Conservation (phyloP, 371 early-diverging fungal genomes). For the Nematocida minor region DNA sequence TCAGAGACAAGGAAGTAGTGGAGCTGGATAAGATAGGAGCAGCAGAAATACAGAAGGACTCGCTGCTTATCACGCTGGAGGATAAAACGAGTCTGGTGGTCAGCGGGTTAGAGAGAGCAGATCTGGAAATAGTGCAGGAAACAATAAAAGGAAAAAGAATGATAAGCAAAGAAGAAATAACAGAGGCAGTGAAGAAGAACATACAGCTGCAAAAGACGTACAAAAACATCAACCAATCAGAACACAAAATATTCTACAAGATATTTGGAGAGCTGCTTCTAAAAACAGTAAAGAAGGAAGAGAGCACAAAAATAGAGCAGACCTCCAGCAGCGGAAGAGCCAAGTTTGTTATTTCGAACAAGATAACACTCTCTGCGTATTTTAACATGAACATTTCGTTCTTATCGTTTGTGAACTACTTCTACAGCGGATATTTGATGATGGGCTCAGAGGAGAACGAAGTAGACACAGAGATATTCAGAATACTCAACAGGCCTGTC, state of each 20-base stretch:
- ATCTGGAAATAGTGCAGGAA: neutral
- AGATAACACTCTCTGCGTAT: neutral
- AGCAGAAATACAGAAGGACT: neutral
- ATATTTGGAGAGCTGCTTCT: constrained; percentile 31
- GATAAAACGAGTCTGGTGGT: neutral
- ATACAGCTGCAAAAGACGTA: constrained; percentile 22
- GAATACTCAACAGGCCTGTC: neutral
- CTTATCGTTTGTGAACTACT: constrained; percentile 8
- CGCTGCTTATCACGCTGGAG: neutral
- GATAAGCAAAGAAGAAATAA: constrained; percentile 38
- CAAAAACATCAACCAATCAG: constrained; percentile 9
- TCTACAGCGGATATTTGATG: constrained; percentile 22
- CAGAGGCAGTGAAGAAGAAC: constrained; percentile 18
- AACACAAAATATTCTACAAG: constrained; percentile 36
- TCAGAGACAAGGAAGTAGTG: neutral
- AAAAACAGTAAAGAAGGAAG: neutral
- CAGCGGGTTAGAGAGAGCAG: neutral
- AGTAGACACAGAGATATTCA: constrained; percentile 20
- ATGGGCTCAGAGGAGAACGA: constrained; percentile 13
- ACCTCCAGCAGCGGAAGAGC: constrained; percentile 35
- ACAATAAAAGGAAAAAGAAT: neutral
- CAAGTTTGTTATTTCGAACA: constrained; percentile 35
- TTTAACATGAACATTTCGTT: constrained; percentile 35
- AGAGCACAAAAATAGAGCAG: neutral
- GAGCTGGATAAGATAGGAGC: neutral